Percentiles rank a stretch among this genome's conserved stretches.
Conservation (phyloP, 1,284 basidiomycete genomes). For the Malassezia restricta region DNA sequence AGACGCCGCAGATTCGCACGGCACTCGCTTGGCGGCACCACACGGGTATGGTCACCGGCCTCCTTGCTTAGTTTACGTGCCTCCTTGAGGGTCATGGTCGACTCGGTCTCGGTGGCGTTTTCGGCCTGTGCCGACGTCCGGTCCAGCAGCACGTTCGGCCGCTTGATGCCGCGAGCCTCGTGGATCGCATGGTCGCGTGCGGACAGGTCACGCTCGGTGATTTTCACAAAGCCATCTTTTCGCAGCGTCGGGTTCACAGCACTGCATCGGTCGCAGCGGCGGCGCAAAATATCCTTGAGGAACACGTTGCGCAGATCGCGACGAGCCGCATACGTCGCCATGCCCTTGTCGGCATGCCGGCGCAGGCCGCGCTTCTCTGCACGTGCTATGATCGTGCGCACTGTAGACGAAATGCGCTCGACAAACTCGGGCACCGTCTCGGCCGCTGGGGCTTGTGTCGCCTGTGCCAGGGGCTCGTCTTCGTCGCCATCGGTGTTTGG, state of each 20-base stretch:
- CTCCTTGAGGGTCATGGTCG: slow-evolving; percentile 46
- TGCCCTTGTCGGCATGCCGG: slow-evolving; percentile 47
- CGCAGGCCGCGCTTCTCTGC: slow-evolving; percentile 51
- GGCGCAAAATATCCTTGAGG: slow-evolving; percentile 59
- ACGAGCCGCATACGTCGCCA: slow-evolving; percentile 59
- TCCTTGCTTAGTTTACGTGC: slow-evolving; percentile 31
- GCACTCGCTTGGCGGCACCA: slow-evolving; percentile 80
- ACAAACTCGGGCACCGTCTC: slow-evolving; percentile 43
- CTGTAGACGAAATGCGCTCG: slow-evolving; percentile 29
- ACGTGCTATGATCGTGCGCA: slow-evolving; percentile 60
- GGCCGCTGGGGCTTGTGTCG: background rate
- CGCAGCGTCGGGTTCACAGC: slow-evolving; percentile 75
- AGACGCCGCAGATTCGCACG: slow-evolving; percentile 80
- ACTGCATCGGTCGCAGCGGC: slow-evolving; percentile 61
- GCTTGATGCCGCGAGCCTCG: slow-evolving; percentile 51
- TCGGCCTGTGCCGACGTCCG: background rate
- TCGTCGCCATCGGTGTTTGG: slow-evolving; percentile 16
- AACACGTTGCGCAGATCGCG: slow-evolving; percentile 75
- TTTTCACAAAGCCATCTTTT: slow-evolving; percentile 85
- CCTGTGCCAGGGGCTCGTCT: slow-evolving; percentile 34
- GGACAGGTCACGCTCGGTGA: slow-evolving; percentile 82
- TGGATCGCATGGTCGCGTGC: slow-evolving; percentile 64
- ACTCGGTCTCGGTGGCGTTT: slow-evolving; percentile 47
- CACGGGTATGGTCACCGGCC: slow-evolving; percentile 55
- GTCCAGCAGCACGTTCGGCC: slow-evolving; percentile 19